Evolutionary conservation across 2,329 filamentous ascomycete species (phyloP).

Genomic region (Cercospora citrullina): DNA sequence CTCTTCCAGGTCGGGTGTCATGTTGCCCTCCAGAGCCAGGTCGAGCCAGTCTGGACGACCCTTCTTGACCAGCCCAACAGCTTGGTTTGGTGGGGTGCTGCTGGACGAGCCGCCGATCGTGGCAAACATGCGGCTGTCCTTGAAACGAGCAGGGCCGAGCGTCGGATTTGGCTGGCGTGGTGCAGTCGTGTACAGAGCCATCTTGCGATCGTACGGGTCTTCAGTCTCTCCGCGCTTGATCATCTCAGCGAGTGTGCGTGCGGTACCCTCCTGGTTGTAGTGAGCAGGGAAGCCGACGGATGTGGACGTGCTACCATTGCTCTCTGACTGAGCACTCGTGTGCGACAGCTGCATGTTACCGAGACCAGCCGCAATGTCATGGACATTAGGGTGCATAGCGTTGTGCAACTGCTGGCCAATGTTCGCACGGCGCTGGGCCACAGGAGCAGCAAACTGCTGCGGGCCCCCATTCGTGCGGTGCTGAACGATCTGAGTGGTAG

Average conservation of each 20-base stretch:
- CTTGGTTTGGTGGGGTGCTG: background rate
- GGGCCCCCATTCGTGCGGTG: background rate
- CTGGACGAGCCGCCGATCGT: slow-evolving; percentile 3
- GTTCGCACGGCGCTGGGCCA: background rate
- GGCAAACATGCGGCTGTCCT: slow-evolving; percentile 27
- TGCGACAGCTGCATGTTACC: slow-evolving; percentile 9
- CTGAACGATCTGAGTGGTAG: background rate
- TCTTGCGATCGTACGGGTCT: slow-evolving; percentile 23
- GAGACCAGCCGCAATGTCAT: slow-evolving; percentile 5
- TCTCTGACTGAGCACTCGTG: background rate
- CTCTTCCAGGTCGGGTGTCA: slow-evolving; percentile 32
- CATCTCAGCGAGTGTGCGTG: slow-evolving; percentile 10
- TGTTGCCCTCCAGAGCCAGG: slow-evolving; percentile 19
- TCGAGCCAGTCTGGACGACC: slow-evolving; percentile 24
- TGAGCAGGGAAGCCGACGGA: background rate
- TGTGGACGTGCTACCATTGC: background rate
- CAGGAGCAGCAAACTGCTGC: background rate
- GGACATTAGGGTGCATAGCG: background rate
- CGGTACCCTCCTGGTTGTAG: background rate
- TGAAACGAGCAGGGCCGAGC: slow-evolving; percentile 30
- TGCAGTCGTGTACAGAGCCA: slow-evolving; percentile 19
- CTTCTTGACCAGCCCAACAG: slow-evolving; percentile 7
- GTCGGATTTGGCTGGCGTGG: slow-evolving; percentile 16
- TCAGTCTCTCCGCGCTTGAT: slow-evolving; percentile 25
- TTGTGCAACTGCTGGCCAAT: background rate